Conservation (phyloP, 192 early-diverging fungal genomes). For the Spizellomyces punctatus region DNA sequence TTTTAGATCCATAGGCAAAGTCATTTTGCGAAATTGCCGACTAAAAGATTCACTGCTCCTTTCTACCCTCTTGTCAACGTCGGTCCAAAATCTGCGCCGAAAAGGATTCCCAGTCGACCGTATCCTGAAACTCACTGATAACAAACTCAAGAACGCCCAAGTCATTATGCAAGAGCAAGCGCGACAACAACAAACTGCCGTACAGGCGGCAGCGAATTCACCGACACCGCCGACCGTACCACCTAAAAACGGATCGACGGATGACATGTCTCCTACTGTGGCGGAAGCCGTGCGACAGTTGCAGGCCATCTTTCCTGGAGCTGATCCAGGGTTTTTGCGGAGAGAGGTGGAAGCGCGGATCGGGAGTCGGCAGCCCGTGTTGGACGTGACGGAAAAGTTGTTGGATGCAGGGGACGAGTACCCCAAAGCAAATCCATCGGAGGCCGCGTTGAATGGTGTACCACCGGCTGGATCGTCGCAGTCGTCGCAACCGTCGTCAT, state of each 20-base stretch:
- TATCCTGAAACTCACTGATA: conserved; percentile 51
- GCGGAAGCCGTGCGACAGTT: conserved; percentile 34
- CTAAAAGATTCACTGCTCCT: conserved; percentile 80
- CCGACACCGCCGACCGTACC: not conserved
- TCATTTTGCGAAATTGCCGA: conserved; percentile 67
- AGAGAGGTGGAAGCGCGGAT: conserved; percentile 52
- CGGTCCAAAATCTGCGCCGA: conserved; percentile 64
- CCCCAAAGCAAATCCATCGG: conserved; percentile 37
- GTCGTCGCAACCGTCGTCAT: no score
- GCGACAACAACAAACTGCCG: conserved; percentile 40
- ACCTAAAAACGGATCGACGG: conserved; percentile 8
- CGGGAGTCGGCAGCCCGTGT: conserved; percentile 39
- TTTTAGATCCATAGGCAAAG: conserved; percentile 59
- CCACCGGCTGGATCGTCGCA: no score
- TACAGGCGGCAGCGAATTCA: conserved; percentile 17
- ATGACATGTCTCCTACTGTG: conserved; percentile 26
- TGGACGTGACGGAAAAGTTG: conserved; percentile 61
- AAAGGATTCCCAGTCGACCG: conserved; percentile 76
- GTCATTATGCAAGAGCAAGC: conserved; percentile 41
- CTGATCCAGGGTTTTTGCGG: conserved; percentile 58
- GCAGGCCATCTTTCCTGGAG: conserved; percentile 67
- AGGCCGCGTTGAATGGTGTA: not conserved
- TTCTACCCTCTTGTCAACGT: conserved; percentile 72
- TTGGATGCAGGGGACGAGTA: conserved; percentile 54
- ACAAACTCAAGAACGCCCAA: conserved; percentile 38